These are phyloP conservation scores for Lanmaoa pseudosensibilis DNA, from an alignment of 768 basidiomycete genomes.

Conservation along the genomic window DNA sequence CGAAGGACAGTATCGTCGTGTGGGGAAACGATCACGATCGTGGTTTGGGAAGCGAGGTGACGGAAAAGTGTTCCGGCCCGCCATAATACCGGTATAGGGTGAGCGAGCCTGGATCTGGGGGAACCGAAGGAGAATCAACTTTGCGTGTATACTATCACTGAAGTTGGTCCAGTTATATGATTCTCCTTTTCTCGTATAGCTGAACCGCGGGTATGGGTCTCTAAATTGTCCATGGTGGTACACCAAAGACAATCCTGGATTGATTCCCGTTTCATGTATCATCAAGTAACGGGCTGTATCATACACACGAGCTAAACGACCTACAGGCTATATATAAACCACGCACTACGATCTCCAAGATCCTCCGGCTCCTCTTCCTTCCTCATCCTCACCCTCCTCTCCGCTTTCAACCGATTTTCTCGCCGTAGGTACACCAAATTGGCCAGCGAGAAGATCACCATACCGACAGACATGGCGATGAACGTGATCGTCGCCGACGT, in stretches of 20 bases:
- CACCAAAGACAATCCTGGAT: too few relatives aligned
- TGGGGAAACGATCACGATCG: neutral
- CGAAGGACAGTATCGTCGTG: neutral
- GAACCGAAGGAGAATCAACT: too few relatives aligned
- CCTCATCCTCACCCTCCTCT: conserved; percentile 31
- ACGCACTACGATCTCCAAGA: conserved; percentile 54
- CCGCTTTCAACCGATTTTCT: conserved; percentile 48
- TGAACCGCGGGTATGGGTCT: too few relatives aligned
- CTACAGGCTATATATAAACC: conserved; percentile 55
- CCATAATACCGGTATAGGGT: neutral
- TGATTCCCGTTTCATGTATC: too few relatives aligned
- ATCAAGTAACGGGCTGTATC: neutral
- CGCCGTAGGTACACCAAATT: conserved; percentile 43
- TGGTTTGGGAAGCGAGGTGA: neutral
- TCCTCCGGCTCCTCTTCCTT: conserved; percentile 41
- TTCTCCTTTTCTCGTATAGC: neutral
- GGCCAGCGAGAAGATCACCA: conserved; percentile 36
- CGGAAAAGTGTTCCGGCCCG: neutral
- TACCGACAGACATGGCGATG: conserved; percentile 39
- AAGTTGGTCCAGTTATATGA: neutral
- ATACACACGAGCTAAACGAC: neutral
- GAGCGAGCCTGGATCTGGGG: too few relatives aligned
- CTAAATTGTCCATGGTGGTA: too few relatives aligned
- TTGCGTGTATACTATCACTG: neutral
- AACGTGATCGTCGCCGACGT: conserved; percentile 43